Conservation (phyloP, 2,329 filamentous ascomycete genomes). For the Stachybotrys chartarum region DNA sequence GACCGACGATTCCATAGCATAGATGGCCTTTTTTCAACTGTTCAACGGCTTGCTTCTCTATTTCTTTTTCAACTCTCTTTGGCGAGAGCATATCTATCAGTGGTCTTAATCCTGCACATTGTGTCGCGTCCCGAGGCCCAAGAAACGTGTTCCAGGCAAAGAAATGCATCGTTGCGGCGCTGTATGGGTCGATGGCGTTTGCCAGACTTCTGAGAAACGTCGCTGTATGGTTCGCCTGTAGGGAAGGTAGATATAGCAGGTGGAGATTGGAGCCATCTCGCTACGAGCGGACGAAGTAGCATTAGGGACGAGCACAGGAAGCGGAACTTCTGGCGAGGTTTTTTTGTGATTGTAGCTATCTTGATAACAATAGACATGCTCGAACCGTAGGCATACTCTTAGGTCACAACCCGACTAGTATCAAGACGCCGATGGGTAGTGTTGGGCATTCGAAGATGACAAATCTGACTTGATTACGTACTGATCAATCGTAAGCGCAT, state of each 20-base stretch:
- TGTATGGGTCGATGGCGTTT: conserved; percentile 43
- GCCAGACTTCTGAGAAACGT: conserved; percentile 47
- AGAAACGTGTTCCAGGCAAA: conserved; percentile 47
- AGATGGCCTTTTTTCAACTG: conserved; percentile 48
- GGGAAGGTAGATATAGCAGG: conserved; percentile 23
- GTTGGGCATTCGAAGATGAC: too few relatives aligned
- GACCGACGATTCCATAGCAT: conserved; percentile 42
- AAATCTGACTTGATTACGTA: conserved; percentile 36
- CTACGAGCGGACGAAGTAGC: neutral
- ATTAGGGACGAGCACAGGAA: neutral
- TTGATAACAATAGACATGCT: conserved; percentile 44
- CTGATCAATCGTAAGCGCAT: conserved; percentile 9
- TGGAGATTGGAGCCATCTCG: conserved; percentile 4
- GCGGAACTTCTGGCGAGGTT: neutral
- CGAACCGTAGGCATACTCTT: conserved; percentile 47
- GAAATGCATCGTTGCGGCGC: conserved; percentile 43
- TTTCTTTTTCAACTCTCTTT: conserved; percentile 29
- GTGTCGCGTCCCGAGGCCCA: conserved; percentile 15
- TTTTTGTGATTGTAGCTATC: conserved; percentile 11
- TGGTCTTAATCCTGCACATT: conserved; percentile 17
- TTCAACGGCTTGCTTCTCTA: conserved; percentile 34
- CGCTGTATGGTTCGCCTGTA: conserved; percentile 49
- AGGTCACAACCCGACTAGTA: conserved; percentile 46
- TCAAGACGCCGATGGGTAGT: too few relatives aligned
- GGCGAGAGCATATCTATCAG: conserved; percentile 40